Base-by-base conservation (phyloP, 2,329 filamentous ascomycete genomes). In the Cadophora gregata region DNA sequence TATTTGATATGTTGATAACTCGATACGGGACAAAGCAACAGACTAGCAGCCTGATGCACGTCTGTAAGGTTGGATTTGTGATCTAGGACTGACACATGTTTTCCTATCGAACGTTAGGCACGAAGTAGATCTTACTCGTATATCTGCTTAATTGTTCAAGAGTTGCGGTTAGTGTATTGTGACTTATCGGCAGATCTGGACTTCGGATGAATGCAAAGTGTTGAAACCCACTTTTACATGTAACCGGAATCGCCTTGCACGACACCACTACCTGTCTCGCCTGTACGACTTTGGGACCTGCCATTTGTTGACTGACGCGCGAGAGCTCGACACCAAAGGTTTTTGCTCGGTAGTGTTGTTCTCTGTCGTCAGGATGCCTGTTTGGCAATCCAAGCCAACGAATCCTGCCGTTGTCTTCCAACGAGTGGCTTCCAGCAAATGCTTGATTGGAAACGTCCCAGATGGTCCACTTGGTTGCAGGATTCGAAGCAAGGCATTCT, bases 171-270 rank as follows among this genome's bases (percentile, higher is more conserved):
- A 25, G 36, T 60, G 58, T 38, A 48, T 31, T 14, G 27, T 38
- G 58, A 60, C 58, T 60, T 60, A n/a, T 60, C 25, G 42, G 58
- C 42, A 45, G 38, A 60, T 45, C 21, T 29, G 38, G 10, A 47
- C 16, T 4, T 60, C 19, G 58, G 58, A 60, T 47, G 58, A 60
- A 60, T 47, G 27, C 58, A 24, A 31, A 45, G 9, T 60, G 42
- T 25, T 47, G 27, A 29, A 31, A n/a, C 42, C 58, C 38, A 21
- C 27, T 3, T 9, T 29, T 60, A 10, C 16, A 47, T 47, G 25
- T 48, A 60, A 31, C 24, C 58, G 36, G 31, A 59, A 25, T 29
- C 25, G 38, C 58, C 31, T 60, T 31, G 16, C 27, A 47, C n/a
- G 36, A 29, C 29, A 19, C 36, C 56, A 21, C 45, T 29, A 59